Base-by-base conservation (phyloP, 108 stramenopile genomes). In the Stephanodiscus minutulus region DNA sequence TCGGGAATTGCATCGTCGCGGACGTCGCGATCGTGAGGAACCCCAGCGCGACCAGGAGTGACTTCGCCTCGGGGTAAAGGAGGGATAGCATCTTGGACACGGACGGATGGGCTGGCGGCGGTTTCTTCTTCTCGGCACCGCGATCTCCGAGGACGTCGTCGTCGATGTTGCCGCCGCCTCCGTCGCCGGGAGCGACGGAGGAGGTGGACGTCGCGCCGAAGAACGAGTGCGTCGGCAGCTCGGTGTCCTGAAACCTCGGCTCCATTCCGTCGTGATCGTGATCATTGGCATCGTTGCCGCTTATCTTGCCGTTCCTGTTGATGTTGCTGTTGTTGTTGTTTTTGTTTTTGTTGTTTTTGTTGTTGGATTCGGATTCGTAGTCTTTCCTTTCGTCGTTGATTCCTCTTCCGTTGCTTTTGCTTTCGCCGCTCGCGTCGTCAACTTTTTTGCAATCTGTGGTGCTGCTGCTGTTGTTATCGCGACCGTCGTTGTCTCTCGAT, bases 1-100 rank as follows among this genome's bases (percentile, higher is more conserved):
- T 73, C 41, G 79, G 79, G 49, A 80, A 72, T 54, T 80, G 79
- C 66, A 80, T 73, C 35, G 79, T 80, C 28, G 79, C 79, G 7
- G 66, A 66, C 36, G 79, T 80, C 0, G 79, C 66, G 29, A 80
- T 37, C 31, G 79, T 73, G 27, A 80, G 56, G 39, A 72, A 66
- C 12, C 79, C 70, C 0, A 79, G 8, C 33, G 77, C 77, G 1
- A 72, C 28, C 8, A 71, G 13, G 27, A 73, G 61, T 21, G 50
- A 72, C 46, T 66, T 68, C 0, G 44, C 47, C 48, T 79, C 78
- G 3, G 78, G 78, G 1, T 68, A 27, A 0, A 79, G 55, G 21
- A 79, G 67, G 31, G 78, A 72, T 2, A 79, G 66, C 29, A 79
- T 59, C 52, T 72, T 72, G 27, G 78, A 62, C 15, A 79, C 57